phyloP scores from a whole-genome alignment of 179 eudicot genomes.

The Heliamphora ciliata region DNA sequence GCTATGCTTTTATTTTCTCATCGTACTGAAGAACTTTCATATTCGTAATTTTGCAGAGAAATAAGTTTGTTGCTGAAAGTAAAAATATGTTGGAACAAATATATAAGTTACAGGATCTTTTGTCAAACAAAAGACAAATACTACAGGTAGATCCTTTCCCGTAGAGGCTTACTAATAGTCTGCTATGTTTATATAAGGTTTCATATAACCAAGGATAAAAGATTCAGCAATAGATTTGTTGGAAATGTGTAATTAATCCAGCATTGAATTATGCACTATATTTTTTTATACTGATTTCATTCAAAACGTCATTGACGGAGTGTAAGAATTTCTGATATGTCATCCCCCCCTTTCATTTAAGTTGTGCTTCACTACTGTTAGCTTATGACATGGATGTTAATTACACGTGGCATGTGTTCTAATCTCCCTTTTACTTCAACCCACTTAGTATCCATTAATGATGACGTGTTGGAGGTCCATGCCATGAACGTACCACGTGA shows the following conservation, averaged over 20 bases:
- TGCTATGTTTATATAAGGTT: not conserved
- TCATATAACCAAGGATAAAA: not conserved
- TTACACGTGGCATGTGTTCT: not conserved
- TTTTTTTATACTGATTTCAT: not conserved
- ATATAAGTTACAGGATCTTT: slow-evolving; percentile 62
- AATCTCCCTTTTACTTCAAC: not conserved
- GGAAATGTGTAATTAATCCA: not conserved
- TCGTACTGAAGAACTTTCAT: slow-evolving; percentile 3
- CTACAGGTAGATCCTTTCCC: slow-evolving; percentile 54
- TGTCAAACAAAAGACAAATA: slow-evolving; percentile 72
- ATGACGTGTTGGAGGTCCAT: no score
- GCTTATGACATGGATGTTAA: not conserved
- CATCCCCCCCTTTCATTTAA: not conserved
- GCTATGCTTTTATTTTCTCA: not conserved
- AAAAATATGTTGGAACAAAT: slow-evolving; percentile 67
- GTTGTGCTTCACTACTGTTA: not conserved
- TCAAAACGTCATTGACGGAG: not conserved
- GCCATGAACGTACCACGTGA: no score
- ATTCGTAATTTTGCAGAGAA: slow-evolving; percentile 45
- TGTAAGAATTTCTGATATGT: not conserved
- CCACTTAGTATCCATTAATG: not conserved
- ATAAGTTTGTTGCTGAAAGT: slow-evolving; percentile 70
- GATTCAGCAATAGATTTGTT: not conserved
- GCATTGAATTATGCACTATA: not conserved
- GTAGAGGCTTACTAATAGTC: not conserved